Conservation (phyloP, 2,329 filamentous ascomycete species). For the Penicillium sp. region DNA sequence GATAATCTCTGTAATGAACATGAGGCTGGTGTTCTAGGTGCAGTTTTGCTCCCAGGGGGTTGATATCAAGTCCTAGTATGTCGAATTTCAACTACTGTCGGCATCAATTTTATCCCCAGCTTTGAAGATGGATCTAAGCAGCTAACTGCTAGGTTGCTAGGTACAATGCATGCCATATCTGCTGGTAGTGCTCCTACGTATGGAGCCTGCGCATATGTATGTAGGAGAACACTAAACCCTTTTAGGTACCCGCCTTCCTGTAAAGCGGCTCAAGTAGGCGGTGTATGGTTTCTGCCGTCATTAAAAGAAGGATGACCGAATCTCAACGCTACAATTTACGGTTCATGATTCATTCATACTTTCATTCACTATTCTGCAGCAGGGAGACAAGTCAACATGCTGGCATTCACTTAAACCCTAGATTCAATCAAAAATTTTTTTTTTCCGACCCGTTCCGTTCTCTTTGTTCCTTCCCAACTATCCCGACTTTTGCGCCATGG, state of each 20-base stretch:
- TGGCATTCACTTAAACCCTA: background rate
- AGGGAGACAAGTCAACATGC: background rate
- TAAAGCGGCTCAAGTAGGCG: constrained; percentile 8
- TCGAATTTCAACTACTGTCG: too few species aligned
- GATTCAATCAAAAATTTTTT: background rate
- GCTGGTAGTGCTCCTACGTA: background rate
- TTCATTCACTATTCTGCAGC: background rate
- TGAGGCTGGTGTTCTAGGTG: too few species aligned
- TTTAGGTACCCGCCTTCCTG: background rate
- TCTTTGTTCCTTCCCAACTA: background rate
- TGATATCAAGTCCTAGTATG: too few species aligned
- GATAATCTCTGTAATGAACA: too few species aligned
- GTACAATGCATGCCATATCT: background rate
- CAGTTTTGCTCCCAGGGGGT: too few species aligned
- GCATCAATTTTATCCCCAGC: too few species aligned
- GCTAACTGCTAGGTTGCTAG: background rate
- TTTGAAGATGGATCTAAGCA: too few species aligned
- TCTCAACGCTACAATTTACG: background rate
- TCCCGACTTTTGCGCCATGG: constrained; percentile 1
- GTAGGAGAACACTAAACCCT: background rate
- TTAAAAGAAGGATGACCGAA: background rate
- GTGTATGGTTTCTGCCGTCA: constrained; percentile 13
- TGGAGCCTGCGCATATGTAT: background rate
- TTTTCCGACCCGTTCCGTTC: background rate
- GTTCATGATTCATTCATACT: background rate